Base-by-base conservation (phyloP, 225 moss, liverwort and hornwort species). In the Sphagnum tenellum region DNA sequence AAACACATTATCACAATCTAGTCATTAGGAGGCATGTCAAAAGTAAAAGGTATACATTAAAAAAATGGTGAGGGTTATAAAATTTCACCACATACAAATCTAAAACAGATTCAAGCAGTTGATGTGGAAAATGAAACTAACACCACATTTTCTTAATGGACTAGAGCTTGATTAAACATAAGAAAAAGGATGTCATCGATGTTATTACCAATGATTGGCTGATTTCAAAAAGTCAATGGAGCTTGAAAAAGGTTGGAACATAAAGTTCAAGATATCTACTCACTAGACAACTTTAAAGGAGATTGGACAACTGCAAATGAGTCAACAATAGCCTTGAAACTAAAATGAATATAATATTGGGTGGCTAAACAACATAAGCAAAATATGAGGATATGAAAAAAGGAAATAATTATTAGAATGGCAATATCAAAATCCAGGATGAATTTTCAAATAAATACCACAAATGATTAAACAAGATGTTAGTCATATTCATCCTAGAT, bases 51-150 rank as follows among this genome's bases (percentile, higher is more conserved):
- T 67, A 1, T 89, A 92, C 29, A 95, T 95, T 60, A 71, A 92
- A 65, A 91, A 89, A 72, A 92, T 95, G 94, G 94, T 95, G 9
- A 89, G 81, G 81, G 94, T 91, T 3, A 91, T 89, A 0, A 91
- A 91, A 65, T 61, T 82, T 3, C 82, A 89, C 55, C 80, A 1
- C 77, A 89, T 51, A 95, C 75, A 73, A 91, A 95, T 78, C 91
- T 86, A 68, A 91, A 95, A 73, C 79, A 69, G 81, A 95, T 91
- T 74, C 82, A 82, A 66, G 66, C 92, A 3, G 89, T 95, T 8
- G 91, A 95, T 60, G 86, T 86, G 0, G 89, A 74, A 82, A 95
- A 95, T 9, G 89, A 95, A 52, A 91, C 88, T 6, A 91, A 95
- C 55, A 89, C 88, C 0, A 65, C 84, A 5, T 12, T 47, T 13